These are phyloP conservation scores for Cryphonectria nitschkei DNA, from an alignment of 2,329 filamentous ascomycete species.

Conservation along the genomic window DNA sequence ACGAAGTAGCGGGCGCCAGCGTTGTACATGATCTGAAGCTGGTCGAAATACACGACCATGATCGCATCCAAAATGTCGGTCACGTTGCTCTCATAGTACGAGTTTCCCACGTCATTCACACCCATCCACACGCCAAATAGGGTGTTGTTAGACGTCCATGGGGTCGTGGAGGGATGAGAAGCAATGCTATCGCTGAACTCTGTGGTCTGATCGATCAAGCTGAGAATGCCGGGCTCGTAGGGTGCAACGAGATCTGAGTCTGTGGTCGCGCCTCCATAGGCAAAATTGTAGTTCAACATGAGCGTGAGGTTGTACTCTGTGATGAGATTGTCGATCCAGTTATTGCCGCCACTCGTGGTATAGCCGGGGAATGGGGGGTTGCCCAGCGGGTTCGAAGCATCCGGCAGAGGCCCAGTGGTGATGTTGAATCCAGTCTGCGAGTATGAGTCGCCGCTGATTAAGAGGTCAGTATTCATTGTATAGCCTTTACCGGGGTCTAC, in stretches of 20 bases:
- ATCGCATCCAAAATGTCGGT: slow-evolving; percentile 43
- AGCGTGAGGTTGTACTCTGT: slow-evolving; percentile 46
- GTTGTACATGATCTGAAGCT: slow-evolving; percentile 52
- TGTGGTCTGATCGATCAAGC: slow-evolving; percentile 55
- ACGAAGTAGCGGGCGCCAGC: slow-evolving; percentile 61
- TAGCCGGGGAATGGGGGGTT: slow-evolving; percentile 60
- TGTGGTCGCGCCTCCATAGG: slow-evolving; percentile 54
- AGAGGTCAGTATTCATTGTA: background rate
- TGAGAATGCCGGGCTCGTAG: slow-evolving; percentile 51
- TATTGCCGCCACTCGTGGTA: slow-evolving; percentile 50
- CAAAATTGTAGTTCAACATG: slow-evolving; percentile 53
- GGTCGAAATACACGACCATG: slow-evolving; percentile 46
- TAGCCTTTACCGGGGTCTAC: too few species aligned
- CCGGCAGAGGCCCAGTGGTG: slow-evolving; percentile 50
- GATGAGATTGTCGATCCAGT: slow-evolving; percentile 53
- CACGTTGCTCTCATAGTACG: slow-evolving; percentile 41
- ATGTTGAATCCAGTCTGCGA: slow-evolving; percentile 61
- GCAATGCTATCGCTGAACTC: slow-evolving; percentile 44
- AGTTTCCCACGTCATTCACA: slow-evolving; percentile 52
- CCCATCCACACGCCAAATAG: slow-evolving; percentile 56
- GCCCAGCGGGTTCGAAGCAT: slow-evolving; percentile 59
- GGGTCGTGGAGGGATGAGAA: slow-evolving; percentile 38
- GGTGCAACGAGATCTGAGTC: slow-evolving; percentile 53
- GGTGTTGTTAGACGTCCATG: slow-evolving; percentile 48
- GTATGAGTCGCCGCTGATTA: slow-evolving; percentile 59